Percentiles rank a stretch among this genome's conserved stretches.
These are phyloP conservation scores for Corymbia calophylla DNA, from an alignment of 441 rosid genomes.

Conservation along the genomic window DNA sequence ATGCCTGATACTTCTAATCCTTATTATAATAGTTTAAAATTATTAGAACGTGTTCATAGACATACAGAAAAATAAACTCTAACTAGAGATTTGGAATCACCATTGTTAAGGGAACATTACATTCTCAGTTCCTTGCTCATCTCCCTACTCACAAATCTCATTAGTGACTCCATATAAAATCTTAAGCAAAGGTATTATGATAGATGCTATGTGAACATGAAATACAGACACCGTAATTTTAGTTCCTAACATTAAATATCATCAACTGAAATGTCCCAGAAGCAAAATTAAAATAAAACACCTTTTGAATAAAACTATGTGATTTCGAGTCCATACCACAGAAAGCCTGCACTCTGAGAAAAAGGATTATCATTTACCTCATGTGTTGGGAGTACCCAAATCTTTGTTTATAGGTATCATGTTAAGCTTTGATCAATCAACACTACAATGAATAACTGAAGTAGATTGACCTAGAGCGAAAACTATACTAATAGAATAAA, in stretches of 20 bases:
- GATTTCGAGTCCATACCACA: background rate
- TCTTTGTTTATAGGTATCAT: background rate
- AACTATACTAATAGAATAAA: background rate
- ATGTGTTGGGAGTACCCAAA: background rate
- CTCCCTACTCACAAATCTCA: background rate
- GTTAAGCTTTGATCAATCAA: background rate
- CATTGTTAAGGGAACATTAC: background rate
- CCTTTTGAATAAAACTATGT: background rate
- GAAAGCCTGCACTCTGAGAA: background rate
- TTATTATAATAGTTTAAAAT: background rate
- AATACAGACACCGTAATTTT: background rate
- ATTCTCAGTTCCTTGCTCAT: background rate
- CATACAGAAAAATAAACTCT: background rate
- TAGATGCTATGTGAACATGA: background rate
- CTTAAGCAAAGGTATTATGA: background rate
- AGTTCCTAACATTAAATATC: background rate
- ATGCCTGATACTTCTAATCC: background rate
- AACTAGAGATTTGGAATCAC: background rate
- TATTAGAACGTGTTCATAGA: background rate
- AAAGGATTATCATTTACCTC: background rate
- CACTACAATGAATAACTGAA: background rate
- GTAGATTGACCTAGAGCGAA: background rate
- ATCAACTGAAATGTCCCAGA: background rate
- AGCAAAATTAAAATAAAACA: background rate
- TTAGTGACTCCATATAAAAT: background rate